phyloP scores from a whole-genome alignment of 2,329 filamentous ascomycete species.

The Aspergillus jensenii region DNA sequence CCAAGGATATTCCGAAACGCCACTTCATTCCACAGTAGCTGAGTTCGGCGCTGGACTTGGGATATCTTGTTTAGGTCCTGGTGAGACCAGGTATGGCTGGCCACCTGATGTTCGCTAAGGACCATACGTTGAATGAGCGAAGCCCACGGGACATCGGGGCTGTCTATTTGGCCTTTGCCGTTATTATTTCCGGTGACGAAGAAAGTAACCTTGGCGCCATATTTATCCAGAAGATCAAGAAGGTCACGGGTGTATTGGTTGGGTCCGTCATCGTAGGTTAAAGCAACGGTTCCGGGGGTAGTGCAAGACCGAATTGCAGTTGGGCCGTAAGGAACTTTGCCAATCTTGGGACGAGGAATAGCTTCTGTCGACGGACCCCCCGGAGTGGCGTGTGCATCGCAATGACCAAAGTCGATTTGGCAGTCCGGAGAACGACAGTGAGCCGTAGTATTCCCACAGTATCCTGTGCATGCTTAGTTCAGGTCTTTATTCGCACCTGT shows the following conservation, averaged over 20 bases:
- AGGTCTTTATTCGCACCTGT: neutral
- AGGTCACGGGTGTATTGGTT: slow-evolving; percentile 61
- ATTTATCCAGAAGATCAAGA: slow-evolving; percentile 59
- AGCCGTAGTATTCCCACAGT: slow-evolving; percentile 36
- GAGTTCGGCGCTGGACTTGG: slow-evolving; percentile 34
- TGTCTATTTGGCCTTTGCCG: slow-evolving; percentile 46
- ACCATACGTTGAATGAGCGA: slow-evolving; percentile 43
- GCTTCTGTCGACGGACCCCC: slow-evolving; percentile 35
- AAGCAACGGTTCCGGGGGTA: slow-evolving; percentile 59
- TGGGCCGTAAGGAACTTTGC: slow-evolving; percentile 38
- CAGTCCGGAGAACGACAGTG: slow-evolving; percentile 44
- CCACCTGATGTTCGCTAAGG: slow-evolving; percentile 50
- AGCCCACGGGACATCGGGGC: slow-evolving; percentile 40
- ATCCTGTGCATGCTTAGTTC: slow-evolving; percentile 30
- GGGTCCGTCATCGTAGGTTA: slow-evolving; percentile 69
- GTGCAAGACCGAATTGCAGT: slow-evolving; percentile 39
- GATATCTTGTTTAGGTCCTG: slow-evolving; percentile 45
- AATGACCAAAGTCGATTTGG: slow-evolving; percentile 39
- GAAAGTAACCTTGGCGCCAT: slow-evolving; percentile 66
- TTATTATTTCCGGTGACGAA: slow-evolving; percentile 59
- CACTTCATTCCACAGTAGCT: slow-evolving; percentile 50
- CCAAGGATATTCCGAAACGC: slow-evolving; percentile 50
- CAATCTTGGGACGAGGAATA: slow-evolving; percentile 36
- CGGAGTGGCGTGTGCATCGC: slow-evolving; percentile 37
- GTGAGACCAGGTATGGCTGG: slow-evolving; percentile 55